Evolutionary conservation across 2,329 filamentous ascomycete genomes (phyloP), one percentile per base, ranked within the genome.

Genomic region (Pyrenophora seminiperda): DNA sequence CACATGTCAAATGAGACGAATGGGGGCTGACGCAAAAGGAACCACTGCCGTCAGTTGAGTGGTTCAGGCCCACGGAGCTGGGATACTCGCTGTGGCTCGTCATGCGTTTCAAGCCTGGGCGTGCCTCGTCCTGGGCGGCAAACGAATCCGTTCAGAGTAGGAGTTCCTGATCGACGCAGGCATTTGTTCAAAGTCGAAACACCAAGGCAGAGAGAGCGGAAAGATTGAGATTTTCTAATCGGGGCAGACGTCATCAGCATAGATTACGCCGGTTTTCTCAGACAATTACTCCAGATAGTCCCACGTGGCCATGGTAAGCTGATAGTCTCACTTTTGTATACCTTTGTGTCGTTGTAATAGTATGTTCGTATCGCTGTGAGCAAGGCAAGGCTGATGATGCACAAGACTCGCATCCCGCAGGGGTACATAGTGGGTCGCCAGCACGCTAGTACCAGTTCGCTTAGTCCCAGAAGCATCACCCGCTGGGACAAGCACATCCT

Each of bases 141-240:
- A 46, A 54, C 41, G 41, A 30, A 27, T 17, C 47, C 33, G 37
- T 40, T 32, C 41, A 32, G 47, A 38, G 37, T 30, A 42, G 47
- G 39, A 29, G 39, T 53, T 50, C 45, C 37, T 45, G 58, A 61
- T 63, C 56, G 52, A 58, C 56, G 44, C 58, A 59, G 50, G 60
- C 50, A 59, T 58, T 19, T n/a, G 36, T 36, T 11, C 10, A 14
- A 33, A 50, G 29, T 42, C 48, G 60, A 59, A 58, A 59, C 56
- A 44, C 46, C 45, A 50, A 30, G 52, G 53, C 40, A 50, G 17
- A 14, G 20, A 32, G 41, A n/a, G n/a, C n/a, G n/a, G n/a, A n/a
- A n/a, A 41, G 20, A 41, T 33, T n/a, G n/a, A n/a, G 20, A 31
- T 37, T 17, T 7, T 29, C 18, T n/a, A 15, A 19, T 15, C 32